These are phyloP conservation scores for Amylocystis lapponica DNA, from an alignment of 768 basidiomycete species.

Conservation along the genomic window DNA sequence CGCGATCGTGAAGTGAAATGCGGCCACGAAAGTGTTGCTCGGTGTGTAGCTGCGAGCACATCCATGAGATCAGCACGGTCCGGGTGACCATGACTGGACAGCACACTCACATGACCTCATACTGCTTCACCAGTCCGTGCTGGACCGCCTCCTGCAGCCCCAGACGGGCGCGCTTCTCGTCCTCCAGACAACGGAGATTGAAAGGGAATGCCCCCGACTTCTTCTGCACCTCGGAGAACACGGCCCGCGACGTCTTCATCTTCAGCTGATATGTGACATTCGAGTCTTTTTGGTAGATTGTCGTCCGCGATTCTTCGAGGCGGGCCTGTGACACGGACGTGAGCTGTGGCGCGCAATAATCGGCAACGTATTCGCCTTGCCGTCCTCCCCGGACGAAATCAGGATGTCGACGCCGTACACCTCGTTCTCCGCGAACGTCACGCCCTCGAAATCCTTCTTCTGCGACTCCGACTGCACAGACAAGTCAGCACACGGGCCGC, in stretches of 20 bases:
- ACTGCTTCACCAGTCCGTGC: slow-evolving; percentile 89
- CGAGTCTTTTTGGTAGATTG: slow-evolving; percentile 87
- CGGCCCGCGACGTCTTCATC: slow-evolving; percentile 94
- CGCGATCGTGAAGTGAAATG: slow-evolving; percentile 96
- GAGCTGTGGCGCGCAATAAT: slow-evolving; percentile 29
- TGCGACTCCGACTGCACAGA: slow-evolving; percentile 53
- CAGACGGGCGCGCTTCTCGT: slow-evolving; percentile 93
- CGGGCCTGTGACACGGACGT: slow-evolving; percentile 57
- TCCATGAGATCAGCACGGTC: too few species aligned
- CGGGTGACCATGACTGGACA: not conserved
- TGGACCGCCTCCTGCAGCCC: slow-evolving; percentile 95
- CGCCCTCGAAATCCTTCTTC: slow-evolving; percentile 79
- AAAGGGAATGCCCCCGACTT: slow-evolving; percentile 98
- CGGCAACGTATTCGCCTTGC: slow-evolving; percentile 60
- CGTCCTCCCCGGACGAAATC: slow-evolving; percentile 82
- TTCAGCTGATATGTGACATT: slow-evolving; percentile 91
- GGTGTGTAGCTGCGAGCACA: slow-evolving; percentile 61
- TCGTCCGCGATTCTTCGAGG: slow-evolving; percentile 82
- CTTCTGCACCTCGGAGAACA: slow-evolving; percentile 96
- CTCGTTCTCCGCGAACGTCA: slow-evolving; percentile 86
- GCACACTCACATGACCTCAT: slow-evolving; percentile 80
- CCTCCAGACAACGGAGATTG: slow-evolving; percentile 89
- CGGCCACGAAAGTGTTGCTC: slow-evolving; percentile 79
- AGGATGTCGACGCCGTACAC: slow-evolving; percentile 94
- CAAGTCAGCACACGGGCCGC: not conserved